Conservation (phyloP, 352 stramenopile genomes). For the Pythium apleroticum region DNA sequence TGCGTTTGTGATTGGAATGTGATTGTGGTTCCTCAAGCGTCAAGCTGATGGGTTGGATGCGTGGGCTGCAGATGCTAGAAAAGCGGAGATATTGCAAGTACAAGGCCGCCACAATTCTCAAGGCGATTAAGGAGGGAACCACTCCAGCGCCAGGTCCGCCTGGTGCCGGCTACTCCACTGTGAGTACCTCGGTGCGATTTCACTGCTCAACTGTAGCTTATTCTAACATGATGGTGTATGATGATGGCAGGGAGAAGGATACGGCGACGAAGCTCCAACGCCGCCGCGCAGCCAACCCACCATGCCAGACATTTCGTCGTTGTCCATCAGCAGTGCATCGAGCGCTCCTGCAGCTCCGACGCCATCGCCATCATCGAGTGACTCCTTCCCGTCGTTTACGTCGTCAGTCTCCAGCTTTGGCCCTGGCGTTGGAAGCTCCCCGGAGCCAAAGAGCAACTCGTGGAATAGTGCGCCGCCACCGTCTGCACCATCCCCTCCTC, state of each 20-base stretch:
- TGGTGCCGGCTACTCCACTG: slow-evolving; percentile 26
- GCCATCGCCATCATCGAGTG: slow-evolving; percentile 13
- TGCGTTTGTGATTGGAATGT: slow-evolving; percentile 23
- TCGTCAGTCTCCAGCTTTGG: slow-evolving; percentile 37
- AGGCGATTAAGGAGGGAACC: slow-evolving; percentile 93
- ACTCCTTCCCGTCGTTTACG: slow-evolving; percentile 53
- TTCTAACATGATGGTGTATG: neutral
- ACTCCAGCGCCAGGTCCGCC: slow-evolving; percentile 78
- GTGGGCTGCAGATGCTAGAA: slow-evolving; percentile 59
- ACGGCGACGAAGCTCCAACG: neutral
- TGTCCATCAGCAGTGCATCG: slow-evolving; percentile 14
- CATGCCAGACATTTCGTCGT: slow-evolving; percentile 10
- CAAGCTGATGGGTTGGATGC: neutral
- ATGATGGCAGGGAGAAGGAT: neutral
- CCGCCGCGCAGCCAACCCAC: neutral
- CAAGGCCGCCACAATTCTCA: slow-evolving; percentile 95
- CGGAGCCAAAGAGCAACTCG: slow-evolving; percentile 12
- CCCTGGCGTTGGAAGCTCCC: neutral
- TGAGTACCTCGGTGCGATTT: slow-evolving; percentile 11
- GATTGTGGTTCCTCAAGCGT: neutral
- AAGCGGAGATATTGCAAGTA: slow-evolving; percentile 95
- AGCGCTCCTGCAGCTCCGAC: neutral
- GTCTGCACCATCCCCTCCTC: slow-evolving; percentile 16
- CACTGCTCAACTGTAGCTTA: neutral
- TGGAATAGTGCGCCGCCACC: slow-evolving; percentile 13